Percentiles rank a stretch among this genome's conserved stretches.
Evolutionary conservation across 495 filamentous ascomycete genomes (phyloP).

Genomic region (Mytilinidion resinicola): DNA sequence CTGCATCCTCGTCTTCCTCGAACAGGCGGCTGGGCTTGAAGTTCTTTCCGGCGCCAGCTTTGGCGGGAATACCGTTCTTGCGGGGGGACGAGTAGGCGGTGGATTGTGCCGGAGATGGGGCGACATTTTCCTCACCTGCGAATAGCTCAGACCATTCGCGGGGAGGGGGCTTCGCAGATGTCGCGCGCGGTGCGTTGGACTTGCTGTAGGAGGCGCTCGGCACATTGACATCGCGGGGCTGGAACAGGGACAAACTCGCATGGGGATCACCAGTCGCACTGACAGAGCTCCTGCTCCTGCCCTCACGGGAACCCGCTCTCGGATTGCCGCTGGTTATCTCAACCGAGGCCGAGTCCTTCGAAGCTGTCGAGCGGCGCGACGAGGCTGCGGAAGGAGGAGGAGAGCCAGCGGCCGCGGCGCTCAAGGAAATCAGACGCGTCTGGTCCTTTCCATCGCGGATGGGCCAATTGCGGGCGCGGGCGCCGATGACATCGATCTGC

Average conservation of each 20-base stretch:
- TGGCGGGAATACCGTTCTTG: slow-evolving; percentile 50
- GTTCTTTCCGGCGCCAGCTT: slow-evolving; percentile 63
- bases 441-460: slow-evolving; percentile 87
- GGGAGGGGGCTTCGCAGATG: slow-evolving; percentile 54
- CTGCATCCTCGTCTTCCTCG: slow-evolving; percentile 47
- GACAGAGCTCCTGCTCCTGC: slow-evolving; percentile 37
- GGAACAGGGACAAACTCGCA: slow-evolving; percentile 68
- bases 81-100: slow-evolving; percentile 42
- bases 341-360: slow-evolving; percentile 21
- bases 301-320: slow-evolving; percentile 31
- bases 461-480: slow-evolving; percentile 83
- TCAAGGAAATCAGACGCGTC: slow-evolving; percentile 58
- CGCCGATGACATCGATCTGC: slow-evolving; percentile 87
- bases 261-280: slow-evolving; percentile 60
- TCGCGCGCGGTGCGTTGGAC: slow-evolving; percentile 47
- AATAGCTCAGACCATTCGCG: slow-evolving; percentile 63
- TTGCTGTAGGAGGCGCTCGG: slow-evolving; percentile 38
- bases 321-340: slow-evolving; percentile 27
- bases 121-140: slow-evolving; percentile 39
- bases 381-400: slow-evolving; percentile 13
- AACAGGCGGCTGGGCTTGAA: slow-evolving; percentile 66
- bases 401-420: slow-evolving; percentile 25
- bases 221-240: slow-evolving; percentile 50
- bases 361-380: slow-evolving; percentile 19
- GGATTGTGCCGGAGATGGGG: slow-evolving; percentile 15